A percentile compares a stretch with the other conserved stretches of the same genome.
Evolutionary conservation across 371 early-diverging fungal genomes (phyloP).

Genomic region (Parasitella parasitica): DNA sequence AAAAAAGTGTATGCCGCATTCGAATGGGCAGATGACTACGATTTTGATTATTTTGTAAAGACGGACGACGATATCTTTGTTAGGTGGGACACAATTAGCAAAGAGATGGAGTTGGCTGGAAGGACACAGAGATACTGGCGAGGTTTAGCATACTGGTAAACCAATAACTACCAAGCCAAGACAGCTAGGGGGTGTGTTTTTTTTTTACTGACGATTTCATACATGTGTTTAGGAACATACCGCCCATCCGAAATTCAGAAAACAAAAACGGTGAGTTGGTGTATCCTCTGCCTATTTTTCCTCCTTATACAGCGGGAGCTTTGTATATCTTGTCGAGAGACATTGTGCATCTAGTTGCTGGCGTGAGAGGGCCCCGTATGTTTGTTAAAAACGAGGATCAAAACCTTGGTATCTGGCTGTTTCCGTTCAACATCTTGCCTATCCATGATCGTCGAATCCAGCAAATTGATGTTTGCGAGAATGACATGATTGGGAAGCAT

Average conservation of each 20-base stretch:
- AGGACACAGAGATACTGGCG: constrained; percentile 59
- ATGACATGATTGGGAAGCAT: constrained; percentile 63
- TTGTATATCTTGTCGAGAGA: constrained; percentile 59
- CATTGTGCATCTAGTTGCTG: constrained; percentile 54
- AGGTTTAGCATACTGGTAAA: constrained; percentile 61
- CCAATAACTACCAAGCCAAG: not conserved
- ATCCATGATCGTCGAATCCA: constrained; percentile 60
- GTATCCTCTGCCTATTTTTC: constrained; percentile 52
- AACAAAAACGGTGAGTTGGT: constrained; percentile 50
- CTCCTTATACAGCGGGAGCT: constrained; percentile 61
- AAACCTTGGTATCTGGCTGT: constrained; percentile 61
- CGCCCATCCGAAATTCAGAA: constrained; percentile 39
- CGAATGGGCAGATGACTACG: constrained; percentile 55
- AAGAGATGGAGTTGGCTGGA: constrained; percentile 53
- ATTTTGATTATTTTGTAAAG: constrained; percentile 64
- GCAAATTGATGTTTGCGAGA: constrained; percentile 64
- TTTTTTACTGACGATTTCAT: not conserved
- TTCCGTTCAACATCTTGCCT: constrained; percentile 57
- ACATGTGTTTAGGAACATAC: constrained; percentile 42
- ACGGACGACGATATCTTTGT: constrained; percentile 70
- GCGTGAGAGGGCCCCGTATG: constrained; percentile 51
- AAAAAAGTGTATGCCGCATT: constrained; percentile 54
- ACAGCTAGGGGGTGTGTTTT: not conserved
- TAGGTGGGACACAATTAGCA: constrained; percentile 60
- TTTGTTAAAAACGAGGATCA: constrained; percentile 61